These are phyloP conservation scores for Piper betle DNA, from an alignment of 164 flowering plant genomes.

Conservation along the genomic window DNA sequence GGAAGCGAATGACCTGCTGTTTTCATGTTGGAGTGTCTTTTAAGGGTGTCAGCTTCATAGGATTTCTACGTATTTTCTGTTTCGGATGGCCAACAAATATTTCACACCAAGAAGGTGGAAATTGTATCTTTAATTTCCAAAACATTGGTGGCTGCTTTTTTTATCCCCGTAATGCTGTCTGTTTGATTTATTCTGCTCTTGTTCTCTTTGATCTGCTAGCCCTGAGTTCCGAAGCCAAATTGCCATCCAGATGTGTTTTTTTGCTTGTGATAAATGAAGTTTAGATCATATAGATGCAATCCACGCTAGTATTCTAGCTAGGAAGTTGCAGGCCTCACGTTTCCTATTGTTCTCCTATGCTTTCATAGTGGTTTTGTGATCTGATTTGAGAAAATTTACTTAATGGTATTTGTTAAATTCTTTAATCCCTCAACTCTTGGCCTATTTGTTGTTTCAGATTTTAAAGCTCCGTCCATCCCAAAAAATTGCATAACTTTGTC, in stretches of 20 bases:
- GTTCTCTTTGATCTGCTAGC: too few species aligned
- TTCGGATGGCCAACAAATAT: too few species aligned
- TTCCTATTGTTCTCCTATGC: background rate
- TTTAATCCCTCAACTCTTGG: too few species aligned
- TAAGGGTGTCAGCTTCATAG: too few species aligned
- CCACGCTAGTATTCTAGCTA: background rate
- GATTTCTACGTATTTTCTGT: too few species aligned
- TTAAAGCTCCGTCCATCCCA: background rate
- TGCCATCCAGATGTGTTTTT: too few species aligned
- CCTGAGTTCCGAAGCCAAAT: too few species aligned
- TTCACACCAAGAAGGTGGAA: too few species aligned
- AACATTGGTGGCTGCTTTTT: background rate
- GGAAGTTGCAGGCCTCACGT: background rate
- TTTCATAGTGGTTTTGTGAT: background rate
- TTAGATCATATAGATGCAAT: background rate
- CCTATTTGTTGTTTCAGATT: background rate
- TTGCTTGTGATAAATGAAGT: background rate
- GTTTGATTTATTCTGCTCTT: too few species aligned
- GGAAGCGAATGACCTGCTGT: too few species aligned
- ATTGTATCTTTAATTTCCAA: background rate
- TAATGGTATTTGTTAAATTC: background rate
- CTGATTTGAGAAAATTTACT: background rate
- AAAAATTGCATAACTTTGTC: background rate
- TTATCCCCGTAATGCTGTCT: too few species aligned
- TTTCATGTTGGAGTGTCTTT: too few species aligned